Evolutionary conservation across 495 filamentous ascomycete species (phyloP).

Genomic region (Xylaria acuta): DNA sequence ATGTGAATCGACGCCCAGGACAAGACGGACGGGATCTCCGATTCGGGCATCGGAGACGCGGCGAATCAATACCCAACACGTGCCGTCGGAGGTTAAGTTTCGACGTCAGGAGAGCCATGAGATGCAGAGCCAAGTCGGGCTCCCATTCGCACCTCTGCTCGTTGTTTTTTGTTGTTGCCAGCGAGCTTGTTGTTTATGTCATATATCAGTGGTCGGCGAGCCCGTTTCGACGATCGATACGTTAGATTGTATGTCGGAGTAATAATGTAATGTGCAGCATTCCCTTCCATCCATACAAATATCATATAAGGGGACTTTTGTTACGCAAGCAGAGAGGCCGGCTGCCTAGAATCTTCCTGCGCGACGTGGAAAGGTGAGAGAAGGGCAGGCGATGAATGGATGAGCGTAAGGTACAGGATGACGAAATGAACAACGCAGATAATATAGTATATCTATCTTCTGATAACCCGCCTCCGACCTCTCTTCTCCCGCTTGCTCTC

Average conservation of each 20-base stretch:
- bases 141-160: slow-evolving; percentile 8
- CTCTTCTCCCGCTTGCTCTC: neutral
- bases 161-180: slow-evolving; percentile 19
- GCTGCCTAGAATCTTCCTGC: slow-evolving; percentile 11
- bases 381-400: neutral
- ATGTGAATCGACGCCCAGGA: neutral
- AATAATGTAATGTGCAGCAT: neutral
- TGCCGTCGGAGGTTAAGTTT: slow-evolving; percentile 11
- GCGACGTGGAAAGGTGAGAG: slow-evolving; percentile 18
- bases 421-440: neutral
- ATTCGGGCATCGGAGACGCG: slow-evolving; percentile 22
- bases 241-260: neutral
- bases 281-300: slow-evolving; percentile 16
- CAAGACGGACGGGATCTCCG: slow-evolving; percentile 7
- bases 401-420: too few relatives aligned
- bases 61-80: slow-evolving; percentile 26
- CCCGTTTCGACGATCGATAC: slow-evolving; percentile 2
- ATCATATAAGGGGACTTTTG: neutral
- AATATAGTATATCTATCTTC: slow-evolving; percentile 6
- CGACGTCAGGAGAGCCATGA: slow-evolving; percentile 13
- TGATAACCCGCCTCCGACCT: neutral
- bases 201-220: slow-evolving; percentile 18
- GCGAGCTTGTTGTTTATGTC: slow-evolving; percentile 18
- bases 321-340: slow-evolving; percentile 14
- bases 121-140: slow-evolving; percentile 14